Base-by-base conservation (phyloP, 495 filamentous ascomycete genomes). In the Penicillium canariense region DNA sequence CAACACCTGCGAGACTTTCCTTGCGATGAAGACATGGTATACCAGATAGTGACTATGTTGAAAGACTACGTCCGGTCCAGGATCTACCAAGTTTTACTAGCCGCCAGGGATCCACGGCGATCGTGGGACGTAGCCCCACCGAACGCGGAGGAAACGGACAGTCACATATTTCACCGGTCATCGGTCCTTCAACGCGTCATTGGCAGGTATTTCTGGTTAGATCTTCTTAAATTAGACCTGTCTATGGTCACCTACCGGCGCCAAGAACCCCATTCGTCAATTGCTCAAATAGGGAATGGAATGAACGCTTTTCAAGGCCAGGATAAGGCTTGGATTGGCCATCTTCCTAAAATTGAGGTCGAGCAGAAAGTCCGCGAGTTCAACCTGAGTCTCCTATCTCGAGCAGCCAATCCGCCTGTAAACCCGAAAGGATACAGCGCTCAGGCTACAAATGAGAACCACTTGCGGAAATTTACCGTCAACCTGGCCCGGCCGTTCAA, bases 201-300 rank as follows among this genome's bases (percentile, higher is more conserved):
- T 18, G 63, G 68, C 4, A 62, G 61, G 14, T 53, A 52, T 1
- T 79, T 74, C 44, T 79, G 76, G 76, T 26, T 9, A 2, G 11
- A 36, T 3, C 48, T 65, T 4, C 9, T 54, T 1, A 34, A 39
- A n/a, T 27, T 62, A 2, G 5, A 17, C 9, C 7, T 6, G 46
- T 35, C 4, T 17, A 17, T 18, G 2, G 36, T 6, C 5, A 22
- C 12, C 9, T 12, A 10, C 27, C n/a, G 1, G 10, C n/a, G 39
- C 7, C 14, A 18, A 20, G 2, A 26, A 7, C 26, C 18, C 22
- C 52, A 65, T 17, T 5, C 23, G 6, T 48, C 52, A 0, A 52
- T 65, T 20, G 50, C 53, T 12, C 59, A 58, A 1, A 50, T 65
- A 17, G 56, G 62, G 2, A 17, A 27, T 27, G 50, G 51, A 7